phyloP scores from a whole-genome alignment of 2,329 filamentous ascomycete species.

The Thielaviopsis populi region DNA sequence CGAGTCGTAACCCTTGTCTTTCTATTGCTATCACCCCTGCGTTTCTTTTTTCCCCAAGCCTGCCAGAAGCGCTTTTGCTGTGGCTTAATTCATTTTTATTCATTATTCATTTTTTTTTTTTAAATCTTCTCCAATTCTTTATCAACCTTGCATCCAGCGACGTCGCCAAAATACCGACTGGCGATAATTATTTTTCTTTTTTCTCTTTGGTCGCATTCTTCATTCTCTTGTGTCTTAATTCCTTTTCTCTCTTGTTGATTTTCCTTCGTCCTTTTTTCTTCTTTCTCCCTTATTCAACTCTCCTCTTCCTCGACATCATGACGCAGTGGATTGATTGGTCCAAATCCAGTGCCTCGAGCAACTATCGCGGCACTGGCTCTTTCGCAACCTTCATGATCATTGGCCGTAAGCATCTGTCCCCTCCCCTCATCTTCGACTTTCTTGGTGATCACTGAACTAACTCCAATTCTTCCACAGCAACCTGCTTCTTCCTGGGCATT shows the following conservation, averaged over 20 bases:
- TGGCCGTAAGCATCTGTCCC: slow-evolving; percentile 51
- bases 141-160: background rate
- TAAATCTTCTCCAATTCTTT: background rate
- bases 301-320: slow-evolving; percentile 11
- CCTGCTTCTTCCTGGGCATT: slow-evolving; percentile 95
- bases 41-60: background rate
- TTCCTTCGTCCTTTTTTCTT: background rate
- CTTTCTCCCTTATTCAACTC: background rate
- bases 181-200: background rate
- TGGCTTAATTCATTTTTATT: background rate
- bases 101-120: background rate
- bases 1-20: background rate
- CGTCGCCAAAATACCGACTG: background rate
- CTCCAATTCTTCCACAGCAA: slow-evolving; percentile 36
- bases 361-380: slow-evolving; percentile 48
- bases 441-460: background rate
- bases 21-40: background rate
- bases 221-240: background rate
- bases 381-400: slow-evolving; percentile 97
- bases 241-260: background rate
- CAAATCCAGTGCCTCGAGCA: slow-evolving; percentile 41
- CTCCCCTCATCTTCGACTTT: slow-evolving; percentile 8
- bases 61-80: background rate
- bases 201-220: background rate
- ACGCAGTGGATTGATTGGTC: slow-evolving; percentile 35